These are phyloP conservation scores for Alternaria triticimaculans DNA, from an alignment of 2,329 filamentous ascomycete species.

Conservation along the genomic window DNA sequence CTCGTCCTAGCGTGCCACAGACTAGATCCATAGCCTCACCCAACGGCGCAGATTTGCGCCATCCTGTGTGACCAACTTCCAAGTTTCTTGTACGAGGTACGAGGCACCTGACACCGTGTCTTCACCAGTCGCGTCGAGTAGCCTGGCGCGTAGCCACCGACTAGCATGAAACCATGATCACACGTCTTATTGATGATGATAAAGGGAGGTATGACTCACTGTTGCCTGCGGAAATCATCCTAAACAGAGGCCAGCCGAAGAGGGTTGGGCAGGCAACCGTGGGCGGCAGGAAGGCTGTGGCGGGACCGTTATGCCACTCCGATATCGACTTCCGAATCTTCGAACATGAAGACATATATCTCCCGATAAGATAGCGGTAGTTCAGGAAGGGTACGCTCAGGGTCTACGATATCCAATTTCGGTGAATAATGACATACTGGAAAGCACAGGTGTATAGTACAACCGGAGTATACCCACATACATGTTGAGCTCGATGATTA, in stretches of 20 bases:
- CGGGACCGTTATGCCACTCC: not conserved
- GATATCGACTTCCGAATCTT: not conserved
- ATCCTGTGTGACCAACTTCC: conserved; percentile 24
- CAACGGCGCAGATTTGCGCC: conserved; percentile 19
- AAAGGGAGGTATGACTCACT: conserved; percentile 20
- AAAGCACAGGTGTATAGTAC: not conserved
- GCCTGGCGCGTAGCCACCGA: conserved; percentile 11
- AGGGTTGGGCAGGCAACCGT: conserved; percentile 11
- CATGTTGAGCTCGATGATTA: not conserved
- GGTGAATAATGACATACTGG: not conserved
- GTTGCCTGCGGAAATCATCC: conserved; percentile 12
- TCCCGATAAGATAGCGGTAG: not conserved
- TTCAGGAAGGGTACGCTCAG: not conserved
- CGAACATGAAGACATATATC: not conserved
- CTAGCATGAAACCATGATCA: conserved; percentile 16
- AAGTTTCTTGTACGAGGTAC: conserved; percentile 13
- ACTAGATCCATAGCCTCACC: conserved; percentile 11
- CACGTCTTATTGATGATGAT: conserved; percentile 11
- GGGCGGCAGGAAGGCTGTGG: conserved; percentile 8
- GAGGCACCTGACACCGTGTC: conserved; percentile 42
- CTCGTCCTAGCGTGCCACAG: conserved; percentile 10
- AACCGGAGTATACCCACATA: not conserved
- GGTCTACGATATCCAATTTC: not conserved
- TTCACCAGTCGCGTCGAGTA: conserved; percentile 15
- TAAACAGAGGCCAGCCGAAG: not conserved